Evolutionary conservation across 805 yeast genomes (phyloP).

Genomic region (Candida ponderosae): DNA sequence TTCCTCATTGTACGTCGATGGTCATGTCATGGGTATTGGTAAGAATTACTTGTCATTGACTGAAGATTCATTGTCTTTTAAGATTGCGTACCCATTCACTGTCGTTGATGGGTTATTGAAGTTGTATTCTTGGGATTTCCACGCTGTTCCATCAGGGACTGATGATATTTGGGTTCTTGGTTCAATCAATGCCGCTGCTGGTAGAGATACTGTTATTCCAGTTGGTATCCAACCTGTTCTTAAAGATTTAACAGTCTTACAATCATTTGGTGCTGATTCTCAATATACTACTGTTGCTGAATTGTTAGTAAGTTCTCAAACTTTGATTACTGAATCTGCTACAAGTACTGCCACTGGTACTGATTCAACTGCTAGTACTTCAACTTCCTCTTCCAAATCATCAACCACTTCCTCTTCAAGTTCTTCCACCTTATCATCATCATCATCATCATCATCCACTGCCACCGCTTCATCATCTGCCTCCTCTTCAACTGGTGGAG

Average conservation of each 20-base stretch:
- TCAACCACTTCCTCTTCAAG: neutral
- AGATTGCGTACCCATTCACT: constrained; percentile 8
- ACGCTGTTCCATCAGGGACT: constrained; percentile 12
- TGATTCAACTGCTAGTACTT: neutral
- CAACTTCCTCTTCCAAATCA: neutral
- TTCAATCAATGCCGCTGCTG: constrained; percentile 8
- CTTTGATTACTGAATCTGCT: neutral
- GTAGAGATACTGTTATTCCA: neutral
- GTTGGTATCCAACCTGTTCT: neutral
- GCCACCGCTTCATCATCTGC: neutral
- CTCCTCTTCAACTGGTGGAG: neutral
- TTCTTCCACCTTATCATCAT: no score
- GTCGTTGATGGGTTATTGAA: constrained; percentile 10
- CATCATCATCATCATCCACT: neutral
- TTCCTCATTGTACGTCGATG: constrained; percentile 7
- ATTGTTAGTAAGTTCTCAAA: neutral
- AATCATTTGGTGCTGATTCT: neutral
- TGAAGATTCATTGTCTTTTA: constrained; percentile 3
- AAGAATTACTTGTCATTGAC: constrained; percentile 9
- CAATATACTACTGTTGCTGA: neutral
- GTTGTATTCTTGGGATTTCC: constrained; percentile 11
- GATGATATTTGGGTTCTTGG: constrained; percentile 11
- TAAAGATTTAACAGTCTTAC: neutral
- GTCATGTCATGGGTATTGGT: constrained; percentile 8
- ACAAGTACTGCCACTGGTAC: no score